A percentile compares a stretch with the other conserved stretches of the same genome.
These are phyloP conservation scores for Wickerhamomyces ciferrii DNA, from an alignment of 805 yeast genomes.

Conservation along the genomic window DNA sequence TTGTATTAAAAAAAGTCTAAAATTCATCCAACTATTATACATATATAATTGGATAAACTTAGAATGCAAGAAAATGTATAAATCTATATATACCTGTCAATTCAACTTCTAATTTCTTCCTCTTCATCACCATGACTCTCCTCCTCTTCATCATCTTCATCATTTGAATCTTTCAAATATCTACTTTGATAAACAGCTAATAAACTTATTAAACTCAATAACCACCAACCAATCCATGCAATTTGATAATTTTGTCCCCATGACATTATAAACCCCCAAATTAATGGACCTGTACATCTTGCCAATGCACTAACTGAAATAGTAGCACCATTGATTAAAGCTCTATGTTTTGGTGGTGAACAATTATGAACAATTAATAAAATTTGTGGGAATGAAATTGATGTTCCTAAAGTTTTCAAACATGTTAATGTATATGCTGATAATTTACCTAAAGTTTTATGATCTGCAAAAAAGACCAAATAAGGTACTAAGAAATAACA, in stretches of 20 bases:
- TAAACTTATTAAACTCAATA: slow-evolving; percentile 19
- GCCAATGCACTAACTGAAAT: slow-evolving; percentile 50
- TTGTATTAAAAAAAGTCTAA: no score
- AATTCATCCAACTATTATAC: no score
- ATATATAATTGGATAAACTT: no score
- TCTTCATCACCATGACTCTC: slow-evolving; percentile 6
- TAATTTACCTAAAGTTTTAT: slow-evolving; percentile 22
- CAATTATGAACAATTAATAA: slow-evolving; percentile 49
- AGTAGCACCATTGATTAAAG: slow-evolving; percentile 53
- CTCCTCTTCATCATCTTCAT: slow-evolving; percentile 20
- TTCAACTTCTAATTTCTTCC: no score
- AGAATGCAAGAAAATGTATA: no score
- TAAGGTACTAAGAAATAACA: slow-evolving; percentile 43
- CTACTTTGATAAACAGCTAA: slow-evolving; percentile 23
- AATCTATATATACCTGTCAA: no score
- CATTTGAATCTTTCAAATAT: slow-evolving; percentile 21
- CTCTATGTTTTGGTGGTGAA: slow-evolving; percentile 48
- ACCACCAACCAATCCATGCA: slow-evolving; percentile 30
- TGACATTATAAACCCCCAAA: slow-evolving; percentile 46
- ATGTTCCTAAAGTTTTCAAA: slow-evolving; percentile 32
- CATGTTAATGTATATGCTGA: slow-evolving; percentile 23
- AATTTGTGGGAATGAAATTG: slow-evolving; percentile 49
- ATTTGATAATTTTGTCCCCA: slow-evolving; percentile 25
- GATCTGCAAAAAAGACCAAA: slow-evolving; percentile 35
- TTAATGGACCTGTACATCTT: slow-evolving; percentile 49